A percentile compares a stretch with the other conserved stretches of the same genome.
Conservation (phyloP, 2,329 filamentous ascomycete species). For the Penicillium digitatum region DNA sequence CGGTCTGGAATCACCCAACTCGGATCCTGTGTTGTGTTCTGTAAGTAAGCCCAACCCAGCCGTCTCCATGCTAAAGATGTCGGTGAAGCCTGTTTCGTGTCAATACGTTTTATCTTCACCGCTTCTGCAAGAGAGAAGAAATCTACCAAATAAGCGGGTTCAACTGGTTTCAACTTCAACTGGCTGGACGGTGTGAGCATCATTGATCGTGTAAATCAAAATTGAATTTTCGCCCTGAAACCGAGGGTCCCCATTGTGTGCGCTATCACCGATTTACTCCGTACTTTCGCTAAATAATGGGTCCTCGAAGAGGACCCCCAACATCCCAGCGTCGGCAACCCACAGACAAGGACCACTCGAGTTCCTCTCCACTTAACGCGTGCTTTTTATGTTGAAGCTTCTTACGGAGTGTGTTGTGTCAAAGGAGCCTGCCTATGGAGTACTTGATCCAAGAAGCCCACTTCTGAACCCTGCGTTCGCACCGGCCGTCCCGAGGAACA, state of each 20-base stretch:
- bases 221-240: background rate
- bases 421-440: conserved; percentile 8
- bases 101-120: conserved; percentile 16
- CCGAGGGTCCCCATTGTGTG: conserved; percentile 16
- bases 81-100: conserved; percentile 18
- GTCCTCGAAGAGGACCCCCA: conserved; percentile 8
- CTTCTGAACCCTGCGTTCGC: conserved; percentile 1
- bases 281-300: conserved; percentile 25
- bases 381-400: conserved; percentile 1
- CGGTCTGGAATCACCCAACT: conserved; percentile 20
- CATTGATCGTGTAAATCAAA: conserved; percentile 1
- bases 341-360: conserved; percentile 13
- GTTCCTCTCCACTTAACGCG: conserved; percentile 12
- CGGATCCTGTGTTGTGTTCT: background rate
- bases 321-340: conserved; percentile 12
- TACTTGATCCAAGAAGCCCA: conserved; percentile 1
- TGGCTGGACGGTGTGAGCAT: conserved; percentile 2
- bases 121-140: conserved; percentile 12
- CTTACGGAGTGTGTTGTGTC: background rate
- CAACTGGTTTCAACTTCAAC: conserved; percentile 5
- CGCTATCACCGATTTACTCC: conserved; percentile 19
- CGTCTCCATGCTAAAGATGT: conserved; percentile 15
- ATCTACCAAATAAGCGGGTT: conserved; percentile 1
- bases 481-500: conserved; percentile 7
- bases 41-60: conserved; percentile 1